Evolutionary conservation across 2,329 filamentous ascomycete genomes (phyloP).

Genomic region (Epichloe aotearoae): DNA sequence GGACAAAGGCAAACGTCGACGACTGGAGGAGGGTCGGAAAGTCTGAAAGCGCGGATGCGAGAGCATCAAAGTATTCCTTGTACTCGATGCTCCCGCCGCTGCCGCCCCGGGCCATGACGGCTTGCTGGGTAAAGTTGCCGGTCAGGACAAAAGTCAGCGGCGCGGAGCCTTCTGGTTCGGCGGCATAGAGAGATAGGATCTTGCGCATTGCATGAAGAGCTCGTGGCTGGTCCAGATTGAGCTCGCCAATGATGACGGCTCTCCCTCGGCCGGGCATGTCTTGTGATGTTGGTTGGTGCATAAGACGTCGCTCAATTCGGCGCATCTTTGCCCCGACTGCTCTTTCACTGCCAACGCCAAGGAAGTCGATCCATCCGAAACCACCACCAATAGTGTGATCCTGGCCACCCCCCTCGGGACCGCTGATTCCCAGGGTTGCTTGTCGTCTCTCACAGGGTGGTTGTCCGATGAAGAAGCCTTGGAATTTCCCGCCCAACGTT

Average conservation of each 20-base stretch:
- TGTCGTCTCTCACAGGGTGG: constrained; percentile 81
- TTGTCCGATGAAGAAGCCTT: constrained; percentile 81
- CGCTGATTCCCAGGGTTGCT: constrained; percentile 60
- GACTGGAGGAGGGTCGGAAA: constrained; percentile 68
- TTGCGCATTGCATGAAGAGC: constrained; percentile 70
- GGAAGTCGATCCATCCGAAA: constrained; percentile 95
- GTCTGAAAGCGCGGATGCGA: constrained; percentile 71
- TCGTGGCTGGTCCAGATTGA: constrained; percentile 75
- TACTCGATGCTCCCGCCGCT: constrained; percentile 83
- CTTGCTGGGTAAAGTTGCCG: constrained; percentile 65
- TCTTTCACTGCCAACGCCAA: constrained; percentile 81
- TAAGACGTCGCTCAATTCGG: constrained; percentile 56
- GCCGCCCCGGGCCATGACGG: constrained; percentile 53
- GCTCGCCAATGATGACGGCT: constrained; percentile 68
- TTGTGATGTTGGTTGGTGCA: constrained; percentile 29
- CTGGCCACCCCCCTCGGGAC: constrained; percentile 36
- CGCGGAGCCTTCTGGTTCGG: constrained; percentile 46
- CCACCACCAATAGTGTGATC: constrained; percentile 59
- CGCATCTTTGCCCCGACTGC: constrained; percentile 75
- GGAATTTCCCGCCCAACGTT: constrained; percentile 81
- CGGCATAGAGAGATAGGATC: constrained; percentile 61
- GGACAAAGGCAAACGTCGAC: constrained; percentile 82
- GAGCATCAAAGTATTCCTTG: constrained; percentile 86
- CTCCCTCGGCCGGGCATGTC: constrained; percentile 31
- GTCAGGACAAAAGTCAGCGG: constrained; percentile 73